Evolutionary conservation across 805 yeast species (phyloP), one percentile per base, ranked within the genome.

Genomic region (Cyberlindnera amylophila): DNA sequence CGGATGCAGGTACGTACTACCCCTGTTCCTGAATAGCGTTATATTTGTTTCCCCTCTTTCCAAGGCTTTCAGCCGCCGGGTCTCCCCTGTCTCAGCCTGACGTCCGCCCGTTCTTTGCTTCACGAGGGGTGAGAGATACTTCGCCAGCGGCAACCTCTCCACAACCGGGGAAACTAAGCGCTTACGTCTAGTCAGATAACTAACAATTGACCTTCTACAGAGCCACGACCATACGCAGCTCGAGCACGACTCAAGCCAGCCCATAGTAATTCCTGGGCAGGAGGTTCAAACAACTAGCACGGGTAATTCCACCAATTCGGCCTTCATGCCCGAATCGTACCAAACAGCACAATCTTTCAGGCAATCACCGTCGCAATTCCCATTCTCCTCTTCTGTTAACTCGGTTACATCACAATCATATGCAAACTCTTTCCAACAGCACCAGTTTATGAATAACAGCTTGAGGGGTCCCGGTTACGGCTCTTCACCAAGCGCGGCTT

Each of bases 181-280:
- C n/a, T n/a, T n/a, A n/a, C n/a, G n/a, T n/a, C n/a, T n/a, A n/a
- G n/a, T n/a, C n/a, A n/a, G n/a, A n/a, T n/a, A n/a, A n/a, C n/a
- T n/a, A n/a, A n/a, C n/a, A n/a, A n/a, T 35, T 35, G 39, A 39
- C 13, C 6, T 10, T 13, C 15, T 8, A 34, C 35, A 50, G 53
- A 41, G 41, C 21, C 36, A 47, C 39, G 40, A 41, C 4, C 32
- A 35, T 1, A 13, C 32, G 12, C 45, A 35, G 21, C 44, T 46
- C 29, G 55, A 52, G 29, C 44, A 35, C 14, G 59, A 55, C 36
- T 46, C 59, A 32, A 50, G 55, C 39, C 49, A 55, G 35, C 63
- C 64, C 37, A 58, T 60, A 21, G 54, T 58, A 23, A 58, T 62
- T 35, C 61, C 61, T 13, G 59, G 62, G 21, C 61, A 56, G 28